Base-by-base conservation (phyloP, 352 stramenopile species). In the Phytophthora podocarpi region DNA sequence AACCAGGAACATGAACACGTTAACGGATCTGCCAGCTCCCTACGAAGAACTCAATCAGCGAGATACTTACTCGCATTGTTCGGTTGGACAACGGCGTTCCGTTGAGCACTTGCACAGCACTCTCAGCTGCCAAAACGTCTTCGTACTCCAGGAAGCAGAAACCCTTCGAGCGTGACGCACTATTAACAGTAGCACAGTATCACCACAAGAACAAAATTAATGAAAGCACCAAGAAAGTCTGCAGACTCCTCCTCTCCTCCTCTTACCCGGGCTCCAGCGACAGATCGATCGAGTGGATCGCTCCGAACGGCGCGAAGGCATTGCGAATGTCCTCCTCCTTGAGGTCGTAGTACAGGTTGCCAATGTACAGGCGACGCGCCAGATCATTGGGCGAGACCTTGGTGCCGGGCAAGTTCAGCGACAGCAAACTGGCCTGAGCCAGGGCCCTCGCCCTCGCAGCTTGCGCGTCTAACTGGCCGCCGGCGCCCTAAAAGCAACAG, bases 101-200 rank as follows among this genome's bases (percentile, higher is more conserved):
- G 39, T 93, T 93, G 2, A 93, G 74, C 20, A 93, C 76, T 68
- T 93, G 84, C 31, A 93, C 82, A 0, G 82, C 84, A 35, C 78
- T 91, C 43, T 93, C 84, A 7, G 84, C 84, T 31, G 84, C 84
- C 42, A 93, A 55, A n/a, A 91, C 80, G 39, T 93, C 84, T 37
- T 93, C 80, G 31, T 89, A 93, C 49, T 93, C 84, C 50, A 93
- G 67, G 56, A 93, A 93, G 61, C 84, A 93, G 43, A 91, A 93
- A 0, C 84, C 84, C 56, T 93, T 93, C 8, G 84, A 93, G 23
- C 84, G 76, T 8, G 70, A 74, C 5, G 75, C 74, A 16, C 84
- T 93, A n/a, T n/a, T n/a, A n/a, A n/a, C n/a, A n/a, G n/a, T n/a
- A n/a, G 28, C 39, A 24, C 31, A 58, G 31, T 18, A 20, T 52